Percentiles rank a stretch among this genome's conserved stretches.
Conservation (phyloP, 805 yeast genomes). For the Starmera caribaea region DNA sequence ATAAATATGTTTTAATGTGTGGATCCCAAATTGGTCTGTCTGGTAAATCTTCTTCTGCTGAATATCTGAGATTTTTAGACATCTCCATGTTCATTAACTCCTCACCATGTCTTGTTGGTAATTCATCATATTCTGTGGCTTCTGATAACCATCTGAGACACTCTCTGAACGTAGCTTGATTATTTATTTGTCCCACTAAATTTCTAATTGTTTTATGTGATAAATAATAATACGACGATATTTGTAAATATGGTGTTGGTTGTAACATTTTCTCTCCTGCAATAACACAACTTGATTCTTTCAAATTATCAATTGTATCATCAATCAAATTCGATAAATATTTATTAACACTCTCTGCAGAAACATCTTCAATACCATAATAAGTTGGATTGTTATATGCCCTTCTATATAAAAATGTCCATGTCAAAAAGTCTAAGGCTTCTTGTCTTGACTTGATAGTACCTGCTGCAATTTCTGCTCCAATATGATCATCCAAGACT, state of each 20-base stretch:
- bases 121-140: constrained; percentile 85
- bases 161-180: constrained; percentile 41
- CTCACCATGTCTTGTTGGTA: constrained; percentile 53
- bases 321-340: constrained; percentile 69
- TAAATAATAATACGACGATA: constrained; percentile 85
- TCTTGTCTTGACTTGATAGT: constrained; percentile 90
- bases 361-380: constrained; percentile 75
- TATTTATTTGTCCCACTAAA: constrained; percentile 43
- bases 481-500: constrained; percentile 80
- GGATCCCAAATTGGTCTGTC: constrained; percentile 67
- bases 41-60: constrained; percentile 71
- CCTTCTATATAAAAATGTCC: constrained; percentile 85
- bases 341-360: constrained; percentile 68
- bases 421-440: constrained; percentile 93
- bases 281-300: constrained; percentile 62
- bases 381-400: constrained; percentile 90
- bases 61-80: constrained; percentile 44
- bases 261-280: constrained; percentile 33
- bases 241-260: constrained; percentile 75
- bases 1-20: constrained; percentile 71
- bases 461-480: constrained; percentile 94
- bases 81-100: constrained; percentile 83
- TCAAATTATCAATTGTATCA: constrained; percentile 52
- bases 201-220: constrained; percentile 82
- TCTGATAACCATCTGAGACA: constrained; percentile 85